phyloP scores from a whole-genome alignment of 805 yeast species.

The Sugiyamaella floridensis region DNA sequence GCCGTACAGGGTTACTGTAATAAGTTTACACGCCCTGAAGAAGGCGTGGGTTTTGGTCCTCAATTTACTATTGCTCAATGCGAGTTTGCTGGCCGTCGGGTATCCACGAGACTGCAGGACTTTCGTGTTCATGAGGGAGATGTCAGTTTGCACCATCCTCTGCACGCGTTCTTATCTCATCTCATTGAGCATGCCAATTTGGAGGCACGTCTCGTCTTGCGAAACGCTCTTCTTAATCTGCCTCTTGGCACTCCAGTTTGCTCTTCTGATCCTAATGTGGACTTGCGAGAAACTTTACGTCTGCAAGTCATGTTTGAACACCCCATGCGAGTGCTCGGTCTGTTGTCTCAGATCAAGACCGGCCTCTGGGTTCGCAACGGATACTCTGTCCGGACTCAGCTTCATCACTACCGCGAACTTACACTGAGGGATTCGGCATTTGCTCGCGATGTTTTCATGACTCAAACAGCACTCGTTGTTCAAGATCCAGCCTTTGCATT shows the following conservation, averaged over 20 bases:
- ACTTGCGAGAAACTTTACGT: not conserved
- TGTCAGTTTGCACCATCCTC: slow-evolving; percentile 72
- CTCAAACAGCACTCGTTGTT: slow-evolving; percentile 54
- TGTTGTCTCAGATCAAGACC: slow-evolving; percentile 74
- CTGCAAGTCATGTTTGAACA: slow-evolving; percentile 49
- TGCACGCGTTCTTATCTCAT: slow-evolving; percentile 69
- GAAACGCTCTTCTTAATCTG: slow-evolving; percentile 5
- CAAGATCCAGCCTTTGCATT: slow-evolving; percentile 51
- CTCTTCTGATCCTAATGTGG: slow-evolving; percentile 7
- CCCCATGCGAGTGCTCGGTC: slow-evolving; percentile 68
- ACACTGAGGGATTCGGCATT: slow-evolving; percentile 80
- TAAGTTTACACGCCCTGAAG: slow-evolving; percentile 20
- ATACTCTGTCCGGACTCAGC: slow-evolving; percentile 66
- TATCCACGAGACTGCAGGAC: slow-evolving; percentile 10
- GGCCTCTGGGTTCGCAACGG: slow-evolving; percentile 97
- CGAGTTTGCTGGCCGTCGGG: slow-evolving; percentile 11
- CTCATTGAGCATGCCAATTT: slow-evolving; percentile 46
- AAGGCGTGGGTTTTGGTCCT: not conserved
- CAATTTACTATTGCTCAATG: not conserved
- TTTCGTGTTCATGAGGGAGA: slow-evolving; percentile 17
- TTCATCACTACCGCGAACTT: slow-evolving; percentile 68
- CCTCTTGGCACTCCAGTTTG: not conserved
- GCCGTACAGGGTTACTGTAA: too few species aligned
- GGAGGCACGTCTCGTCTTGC: slow-evolving; percentile 19
- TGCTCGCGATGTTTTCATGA: slow-evolving; percentile 65